These are phyloP conservation scores for Trichophaea hybrida DNA, from an alignment of 2,329 filamentous ascomycete species.

Conservation along the genomic window DNA sequence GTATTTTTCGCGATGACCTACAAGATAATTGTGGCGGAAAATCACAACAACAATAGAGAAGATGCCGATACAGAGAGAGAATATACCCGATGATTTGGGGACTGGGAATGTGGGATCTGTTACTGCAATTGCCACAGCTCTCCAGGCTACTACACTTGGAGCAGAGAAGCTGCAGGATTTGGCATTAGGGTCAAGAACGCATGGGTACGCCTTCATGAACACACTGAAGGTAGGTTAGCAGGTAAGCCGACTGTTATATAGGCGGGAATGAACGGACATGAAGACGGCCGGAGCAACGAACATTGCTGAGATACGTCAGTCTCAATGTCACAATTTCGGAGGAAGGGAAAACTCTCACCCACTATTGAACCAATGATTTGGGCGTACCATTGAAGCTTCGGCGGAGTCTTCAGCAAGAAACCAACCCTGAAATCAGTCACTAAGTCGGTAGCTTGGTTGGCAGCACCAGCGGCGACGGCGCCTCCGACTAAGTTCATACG, in stretches of 20 bases:
- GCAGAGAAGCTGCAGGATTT: slow-evolving; percentile 44
- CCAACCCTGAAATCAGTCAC: slow-evolving; percentile 53
- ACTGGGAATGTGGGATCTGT: slow-evolving; percentile 44
- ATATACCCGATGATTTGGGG: slow-evolving; percentile 42
- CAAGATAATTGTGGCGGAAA: slow-evolving; percentile 42
- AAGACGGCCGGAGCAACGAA: slow-evolving; percentile 54
- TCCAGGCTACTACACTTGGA: slow-evolving; percentile 52
- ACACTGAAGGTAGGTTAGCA: slow-evolving; percentile 1
- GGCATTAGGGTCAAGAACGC: slow-evolving; percentile 41
- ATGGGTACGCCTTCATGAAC: slow-evolving; percentile 44
- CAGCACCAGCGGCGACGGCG: slow-evolving; percentile 42
- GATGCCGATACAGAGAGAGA: slow-evolving; percentile 42
- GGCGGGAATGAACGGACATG: slow-evolving; percentile 43
- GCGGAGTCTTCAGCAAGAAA: slow-evolving; percentile 51
- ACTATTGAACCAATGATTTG: slow-evolving; percentile 49
- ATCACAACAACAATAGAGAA: slow-evolving; percentile 41
- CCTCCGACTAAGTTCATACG: slow-evolving; percentile 52
- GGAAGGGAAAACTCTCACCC: too few relatives aligned
- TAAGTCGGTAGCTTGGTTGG: slow-evolving; percentile 41
- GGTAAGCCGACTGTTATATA: slow-evolving; percentile 27
- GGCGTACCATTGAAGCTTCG: slow-evolving; percentile 51
- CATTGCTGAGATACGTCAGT: slow-evolving; percentile 33
- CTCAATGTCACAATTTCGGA: too few relatives aligned
- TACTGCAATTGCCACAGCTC: slow-evolving; percentile 48
- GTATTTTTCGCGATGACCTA: slow-evolving; percentile 41